Evolutionary conservation across 2,329 filamentous ascomycete genomes (phyloP).

Genomic region (Talaromyces piceae): DNA sequence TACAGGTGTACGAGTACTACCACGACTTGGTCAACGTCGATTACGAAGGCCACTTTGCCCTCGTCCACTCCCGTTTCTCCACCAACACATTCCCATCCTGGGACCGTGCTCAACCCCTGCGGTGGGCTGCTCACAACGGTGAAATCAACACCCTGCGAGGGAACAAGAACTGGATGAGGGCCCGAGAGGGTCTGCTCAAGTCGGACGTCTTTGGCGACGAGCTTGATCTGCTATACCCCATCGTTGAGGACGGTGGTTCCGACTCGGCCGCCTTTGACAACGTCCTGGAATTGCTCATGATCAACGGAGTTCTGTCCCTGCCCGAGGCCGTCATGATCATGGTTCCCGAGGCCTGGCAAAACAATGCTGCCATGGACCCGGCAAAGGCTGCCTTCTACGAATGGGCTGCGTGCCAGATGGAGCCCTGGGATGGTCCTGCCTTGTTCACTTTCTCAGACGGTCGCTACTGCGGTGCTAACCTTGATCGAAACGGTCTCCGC

Average conservation of each 20-base stretch:
- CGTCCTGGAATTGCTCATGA: conserved; percentile 83
- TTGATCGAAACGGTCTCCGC: conserved; percentile 89
- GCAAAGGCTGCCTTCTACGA: conserved; percentile 97
- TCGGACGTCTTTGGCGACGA: conserved; percentile 90
- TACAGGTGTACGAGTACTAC: conserved; percentile 97
- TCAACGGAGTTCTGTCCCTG: conserved; percentile 90
- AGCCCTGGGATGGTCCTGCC: conserved; percentile 95
- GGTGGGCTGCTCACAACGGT: conserved; percentile 97
- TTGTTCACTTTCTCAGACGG: conserved; percentile 97
- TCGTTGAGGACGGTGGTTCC: conserved; percentile 93
- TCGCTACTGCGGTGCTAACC: conserved; percentile 91
- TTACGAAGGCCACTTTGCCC: conserved; percentile 92
- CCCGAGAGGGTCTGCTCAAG: conserved; percentile 88
- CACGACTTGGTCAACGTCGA: conserved; percentile 95
- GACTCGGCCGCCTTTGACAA: conserved; percentile 98
- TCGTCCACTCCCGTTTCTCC: conserved; percentile 95
- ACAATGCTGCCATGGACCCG: conserved; percentile 83
- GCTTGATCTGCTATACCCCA: conserved; percentile 81
- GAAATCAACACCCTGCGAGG: conserved; percentile 96
- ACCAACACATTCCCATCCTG: conserved; percentile 98
- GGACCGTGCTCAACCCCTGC: conserved; percentile 91
- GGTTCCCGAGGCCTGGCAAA: conserved; percentile 97
- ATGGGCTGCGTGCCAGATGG: conserved; percentile 98
- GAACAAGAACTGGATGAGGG: conserved; percentile 99
- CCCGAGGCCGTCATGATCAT: conserved; percentile 98